Evolutionary conservation across 306 rosid species (phyloP).

Genomic region (Alnus rubra): DNA sequence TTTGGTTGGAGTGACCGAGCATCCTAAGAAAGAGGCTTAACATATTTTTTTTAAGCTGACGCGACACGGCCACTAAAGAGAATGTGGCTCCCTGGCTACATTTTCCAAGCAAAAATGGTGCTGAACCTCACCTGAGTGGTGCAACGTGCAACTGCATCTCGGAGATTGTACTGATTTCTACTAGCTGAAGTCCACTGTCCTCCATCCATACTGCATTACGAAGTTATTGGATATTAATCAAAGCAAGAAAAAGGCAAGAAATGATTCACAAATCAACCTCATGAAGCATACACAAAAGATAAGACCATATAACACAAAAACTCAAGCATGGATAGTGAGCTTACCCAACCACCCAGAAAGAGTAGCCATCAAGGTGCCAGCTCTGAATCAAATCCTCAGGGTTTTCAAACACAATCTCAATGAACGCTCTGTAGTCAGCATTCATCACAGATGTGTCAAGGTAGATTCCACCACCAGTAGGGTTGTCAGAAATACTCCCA

Average conservation of each 20-base stretch:
- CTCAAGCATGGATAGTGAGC: slow-evolving; percentile 6
- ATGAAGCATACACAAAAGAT: neutral
- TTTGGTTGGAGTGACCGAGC: no score
- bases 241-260: neutral
- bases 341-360: slow-evolving; percentile 94
- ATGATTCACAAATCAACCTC: slow-evolving; percentile 5
- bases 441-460: slow-evolving; percentile 84
- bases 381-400: slow-evolving; percentile 78
- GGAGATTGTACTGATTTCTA: slow-evolving; percentile 77
- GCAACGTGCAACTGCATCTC: slow-evolving; percentile 89
- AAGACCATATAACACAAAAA: neutral
- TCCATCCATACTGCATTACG: slow-evolving; percentile 83
- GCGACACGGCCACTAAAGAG: no score
- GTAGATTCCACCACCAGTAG: slow-evolving; percentile 85
- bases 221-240: neutral
- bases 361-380: slow-evolving; percentile 93
- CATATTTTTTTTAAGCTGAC: no score
- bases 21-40: no score
- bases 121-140: slow-evolving; percentile 69
- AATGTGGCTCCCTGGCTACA: no score
- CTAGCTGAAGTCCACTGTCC: slow-evolving; percentile 73
- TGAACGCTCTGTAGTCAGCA: slow-evolving; percentile 71
- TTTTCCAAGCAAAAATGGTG: neutral
- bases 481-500: slow-evolving; percentile 81
- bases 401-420: slow-evolving; percentile 92